Base-by-base conservation (phyloP, 2,329 filamentous ascomycete species). In the Sclerotinia minor region DNA sequence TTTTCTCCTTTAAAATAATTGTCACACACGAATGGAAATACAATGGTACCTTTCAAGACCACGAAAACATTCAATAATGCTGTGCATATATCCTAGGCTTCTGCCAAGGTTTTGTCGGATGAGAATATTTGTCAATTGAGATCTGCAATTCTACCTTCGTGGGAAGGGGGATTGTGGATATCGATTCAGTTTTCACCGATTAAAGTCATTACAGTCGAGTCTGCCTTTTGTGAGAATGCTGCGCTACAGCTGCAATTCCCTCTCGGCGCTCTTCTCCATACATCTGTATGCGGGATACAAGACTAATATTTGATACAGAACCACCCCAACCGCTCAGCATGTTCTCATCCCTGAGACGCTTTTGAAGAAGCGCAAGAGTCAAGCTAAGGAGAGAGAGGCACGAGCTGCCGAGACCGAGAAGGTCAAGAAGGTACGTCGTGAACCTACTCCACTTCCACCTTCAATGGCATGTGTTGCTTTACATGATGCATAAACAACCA, bases 291-390 rank as follows among this genome's bases (percentile, higher is more conserved):
- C 81, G 84, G 89, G 86, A 87, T 84, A 71, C 35, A 84, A 86
- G 89, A 92, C 90, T 92, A 88, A 92, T 91, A 89, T 92, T 49
- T 52, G 81, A 88, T 80, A 79, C 80, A 97, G 93, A 84, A 89
- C 89, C 84, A 92, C 97, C 80, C 92, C 95, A 76, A 96, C 93
- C 82, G 84, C 94, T 83, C 92, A 97, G 83, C 91, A 98, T 83
- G 89, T 99, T 82, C 87, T 98, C 82, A 92, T 98, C 81, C 95
- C 95, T 77, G 95, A 99, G 92, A 99, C 95, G 78, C 92, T 99
- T 79, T 89, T 99, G 83, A 99, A 99, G 92, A 99, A 99, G 92
- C 92, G 95, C 87, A 99, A 99, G 93, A 92, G 89, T 83, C 94
- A 97, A 86, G 95, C 99, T 89, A 97, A 97, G 89, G 93, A 94